These are phyloP conservation scores for Termitomyces heimii DNA, from an alignment of 768 basidiomycete genomes.

Conservation along the genomic window DNA sequence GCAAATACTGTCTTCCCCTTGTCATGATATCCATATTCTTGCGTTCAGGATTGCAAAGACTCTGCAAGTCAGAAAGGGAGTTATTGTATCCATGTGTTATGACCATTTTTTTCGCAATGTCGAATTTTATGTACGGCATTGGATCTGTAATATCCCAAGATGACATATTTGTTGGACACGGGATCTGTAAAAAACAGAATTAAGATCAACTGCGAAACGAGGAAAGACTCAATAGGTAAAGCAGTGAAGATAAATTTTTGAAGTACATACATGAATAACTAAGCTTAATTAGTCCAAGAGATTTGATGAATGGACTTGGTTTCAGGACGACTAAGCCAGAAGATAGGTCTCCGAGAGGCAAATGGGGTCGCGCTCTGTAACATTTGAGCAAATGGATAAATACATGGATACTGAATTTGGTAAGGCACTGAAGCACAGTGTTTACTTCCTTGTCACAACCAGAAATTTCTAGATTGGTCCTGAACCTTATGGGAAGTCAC, in stretches of 20 bases:
- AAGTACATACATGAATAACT: too few species aligned
- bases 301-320: too few species aligned
- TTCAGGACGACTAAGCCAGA: neutral
- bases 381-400: neutral
- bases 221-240: too few species aligned
- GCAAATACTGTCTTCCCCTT: neutral
- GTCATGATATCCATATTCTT: neutral
- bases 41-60: neutral
- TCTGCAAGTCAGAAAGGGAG: neutral
- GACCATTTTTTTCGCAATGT: neutral
- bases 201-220: too few species aligned
- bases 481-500: too few species aligned
- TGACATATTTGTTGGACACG: neutral
- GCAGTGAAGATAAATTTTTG: too few species aligned
- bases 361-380: too few species aligned
- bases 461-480: too few species aligned
- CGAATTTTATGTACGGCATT: neutral
- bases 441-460: too few species aligned
- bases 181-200: too few species aligned
- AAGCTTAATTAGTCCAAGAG: too few species aligned
- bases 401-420: neutral
- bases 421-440: neutral
- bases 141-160: neutral
- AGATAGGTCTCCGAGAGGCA: too few species aligned
- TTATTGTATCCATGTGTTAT: neutral